Conservation (phyloP, 768 basidiomycete genomes). For the Saitozyma sp. region DNA sequence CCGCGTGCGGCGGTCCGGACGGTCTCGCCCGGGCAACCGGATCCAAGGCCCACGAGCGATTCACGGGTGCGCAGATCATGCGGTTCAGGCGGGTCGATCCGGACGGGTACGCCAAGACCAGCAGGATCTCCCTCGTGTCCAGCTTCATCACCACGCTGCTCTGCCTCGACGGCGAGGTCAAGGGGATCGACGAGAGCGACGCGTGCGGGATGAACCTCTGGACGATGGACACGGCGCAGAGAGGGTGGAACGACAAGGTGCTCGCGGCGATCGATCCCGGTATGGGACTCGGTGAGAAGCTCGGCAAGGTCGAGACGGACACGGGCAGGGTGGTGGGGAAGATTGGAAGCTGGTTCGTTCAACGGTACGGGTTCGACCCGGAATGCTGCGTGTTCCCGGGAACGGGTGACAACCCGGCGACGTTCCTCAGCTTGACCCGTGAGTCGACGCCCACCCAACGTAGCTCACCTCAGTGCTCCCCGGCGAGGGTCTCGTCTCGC, state of each 20-base stretch:
- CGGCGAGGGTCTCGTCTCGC: conserved; percentile 78
- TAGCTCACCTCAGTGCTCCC: conserved; percentile 59
- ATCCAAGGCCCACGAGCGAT: conserved; percentile 80
- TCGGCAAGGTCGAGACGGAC: conserved; percentile 74
- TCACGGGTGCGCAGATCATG: conserved; percentile 81
- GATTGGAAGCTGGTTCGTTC: conserved; percentile 69
- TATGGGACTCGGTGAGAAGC: conserved; percentile 60
- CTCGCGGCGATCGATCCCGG: conserved; percentile 63
- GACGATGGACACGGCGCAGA: conserved; percentile 66
- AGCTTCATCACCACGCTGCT: conserved; percentile 83
- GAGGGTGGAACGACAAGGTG: conserved; percentile 67
- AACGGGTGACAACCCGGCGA: conserved; percentile 87
- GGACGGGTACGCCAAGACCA: conserved; percentile 59
- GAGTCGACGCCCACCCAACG: conserved; percentile 16
- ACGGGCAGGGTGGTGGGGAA: conserved; percentile 69
- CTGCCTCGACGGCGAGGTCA: conserved; percentile 63
- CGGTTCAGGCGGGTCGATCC: conserved; percentile 58
- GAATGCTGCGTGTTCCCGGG: conserved; percentile 80
- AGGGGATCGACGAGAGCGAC: conserved; percentile 81
- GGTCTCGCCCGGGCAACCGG: conserved; percentile 73
- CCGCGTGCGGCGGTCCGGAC: conserved; percentile 67
- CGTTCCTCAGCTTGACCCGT: conserved; percentile 61
- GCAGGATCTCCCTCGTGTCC: conserved; percentile 74
- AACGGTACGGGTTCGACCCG: conserved; percentile 70
- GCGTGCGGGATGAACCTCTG: conserved; percentile 90